These are phyloP conservation scores for Bolboschoenus planiculmis DNA, from an alignment of 176 grass and related monocot genomes.

Conservation along the genomic window DNA sequence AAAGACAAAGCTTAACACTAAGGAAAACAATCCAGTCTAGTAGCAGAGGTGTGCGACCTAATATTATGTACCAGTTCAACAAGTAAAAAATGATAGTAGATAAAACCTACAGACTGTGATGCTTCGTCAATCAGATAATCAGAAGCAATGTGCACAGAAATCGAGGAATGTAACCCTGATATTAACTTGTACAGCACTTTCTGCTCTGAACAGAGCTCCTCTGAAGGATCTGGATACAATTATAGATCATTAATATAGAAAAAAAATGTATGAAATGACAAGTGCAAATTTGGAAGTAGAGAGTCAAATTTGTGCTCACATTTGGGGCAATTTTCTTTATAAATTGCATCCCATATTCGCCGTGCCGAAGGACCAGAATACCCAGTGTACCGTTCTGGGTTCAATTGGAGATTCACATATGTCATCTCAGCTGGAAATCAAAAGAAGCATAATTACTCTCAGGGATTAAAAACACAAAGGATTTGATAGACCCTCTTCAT, in stretches of 20 bases:
- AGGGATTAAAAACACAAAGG: background rate
- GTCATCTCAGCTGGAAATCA: slow-evolving; percentile 76
- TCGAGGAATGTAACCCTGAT: slow-evolving; percentile 92
- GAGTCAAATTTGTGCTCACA: slow-evolving; percentile 38
- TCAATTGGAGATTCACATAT: slow-evolving; percentile 88
- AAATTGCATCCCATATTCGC: slow-evolving; percentile 93
- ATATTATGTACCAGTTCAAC: too few species aligned
- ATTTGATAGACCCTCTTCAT: background rate
- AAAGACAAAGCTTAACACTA: background rate
- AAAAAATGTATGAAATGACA: background rate
- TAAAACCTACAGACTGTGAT: slow-evolving; percentile 44
- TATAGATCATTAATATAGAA: background rate
- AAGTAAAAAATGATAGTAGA: too few species aligned
- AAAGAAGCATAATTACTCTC: background rate
- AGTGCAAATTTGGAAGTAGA: background rate
- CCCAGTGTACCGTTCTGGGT: slow-evolving; percentile 96
- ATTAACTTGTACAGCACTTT: slow-evolving; percentile 90
- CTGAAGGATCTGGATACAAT: slow-evolving; percentile 70
- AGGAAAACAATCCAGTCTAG: background rate
- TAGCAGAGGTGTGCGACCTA: too few species aligned
- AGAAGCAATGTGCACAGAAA: slow-evolving; percentile 97
- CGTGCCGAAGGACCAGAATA: slow-evolving; percentile 79
- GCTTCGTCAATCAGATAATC: slow-evolving; percentile 66
- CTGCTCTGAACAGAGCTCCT: slow-evolving; percentile 82
- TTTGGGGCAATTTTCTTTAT: slow-evolving; percentile 97